Evolutionary conservation across 202 grass and related monocot genomes (phyloP).

Genomic region (Tripidium arundinaceum): DNA sequence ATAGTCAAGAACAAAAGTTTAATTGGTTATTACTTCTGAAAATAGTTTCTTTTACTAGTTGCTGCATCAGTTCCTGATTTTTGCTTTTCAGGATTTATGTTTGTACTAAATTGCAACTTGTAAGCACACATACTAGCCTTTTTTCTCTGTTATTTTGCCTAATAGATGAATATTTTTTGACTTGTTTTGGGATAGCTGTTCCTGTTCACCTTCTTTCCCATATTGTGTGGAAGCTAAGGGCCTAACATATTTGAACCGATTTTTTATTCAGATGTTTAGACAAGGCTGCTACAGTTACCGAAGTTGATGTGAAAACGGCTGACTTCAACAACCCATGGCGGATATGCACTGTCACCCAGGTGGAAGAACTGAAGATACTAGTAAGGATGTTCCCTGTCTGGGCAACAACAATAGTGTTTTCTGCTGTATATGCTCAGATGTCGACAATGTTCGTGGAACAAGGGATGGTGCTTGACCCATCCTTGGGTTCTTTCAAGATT

Average conservation of each 20-base stretch:
- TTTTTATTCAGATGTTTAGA: conserved; percentile 68
- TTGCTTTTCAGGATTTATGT: not conserved
- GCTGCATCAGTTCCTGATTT: not conserved
- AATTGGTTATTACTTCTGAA: not conserved
- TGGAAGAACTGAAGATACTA: conserved; percentile 88
- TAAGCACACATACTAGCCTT: not conserved
- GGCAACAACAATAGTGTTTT: conserved; percentile 85
- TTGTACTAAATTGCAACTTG: not conserved
- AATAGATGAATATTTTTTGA: too few species aligned
- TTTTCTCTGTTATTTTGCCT: not conserved
- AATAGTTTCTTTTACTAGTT: not conserved
- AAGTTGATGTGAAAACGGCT: conserved; percentile 58
- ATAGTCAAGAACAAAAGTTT: not conserved
- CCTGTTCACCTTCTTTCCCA: too few species aligned
- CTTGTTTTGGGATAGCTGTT: too few species aligned
- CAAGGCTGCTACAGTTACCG: conserved; percentile 76
- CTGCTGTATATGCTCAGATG: conserved; percentile 77
- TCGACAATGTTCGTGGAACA: conserved; percentile 94
- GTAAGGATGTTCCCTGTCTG: conserved; percentile 84
- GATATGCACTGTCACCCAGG: conserved; percentile 81
- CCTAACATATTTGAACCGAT: conserved; percentile 19
- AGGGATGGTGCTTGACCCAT: conserved; percentile 82
- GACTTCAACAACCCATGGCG: conserved; percentile 55
- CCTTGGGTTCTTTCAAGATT: conserved; percentile 69
- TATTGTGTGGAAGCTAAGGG: too few species aligned